Percentiles rank a stretch among this genome's conserved stretches.
Conservation (phyloP, 768 basidiomycete species). For the Hypsizygus marmoreus region DNA sequence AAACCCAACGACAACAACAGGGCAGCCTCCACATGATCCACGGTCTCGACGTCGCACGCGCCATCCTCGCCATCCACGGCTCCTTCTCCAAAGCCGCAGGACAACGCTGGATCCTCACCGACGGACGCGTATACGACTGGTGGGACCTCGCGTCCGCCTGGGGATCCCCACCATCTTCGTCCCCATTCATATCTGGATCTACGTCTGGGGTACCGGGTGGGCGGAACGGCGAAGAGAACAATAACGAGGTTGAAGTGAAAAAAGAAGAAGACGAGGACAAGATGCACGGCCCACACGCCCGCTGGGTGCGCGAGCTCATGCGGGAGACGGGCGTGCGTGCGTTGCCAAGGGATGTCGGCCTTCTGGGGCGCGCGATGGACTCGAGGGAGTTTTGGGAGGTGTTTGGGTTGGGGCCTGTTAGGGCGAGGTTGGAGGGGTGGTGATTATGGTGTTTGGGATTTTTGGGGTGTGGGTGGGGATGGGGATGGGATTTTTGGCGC, state of each 20-base stretch:
- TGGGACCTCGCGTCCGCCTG: conserved; percentile 65
- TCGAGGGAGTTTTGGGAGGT: conserved; percentile 62
- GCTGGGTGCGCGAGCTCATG: conserved; percentile 65
- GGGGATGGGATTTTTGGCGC: too few relatives aligned
- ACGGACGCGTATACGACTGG: conserved; percentile 65
- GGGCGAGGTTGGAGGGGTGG: conserved; percentile 31
- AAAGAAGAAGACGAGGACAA: conserved; percentile 14
- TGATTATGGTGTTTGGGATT: too few relatives aligned
- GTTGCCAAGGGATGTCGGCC: conserved; percentile 50
- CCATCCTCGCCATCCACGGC: conserved; percentile 57
- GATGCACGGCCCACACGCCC: conserved; percentile 41
- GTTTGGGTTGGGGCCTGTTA: conserved; percentile 45
- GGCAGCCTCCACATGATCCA: conserved; percentile 64
- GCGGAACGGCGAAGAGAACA: not conserved
- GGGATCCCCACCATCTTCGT: conserved; percentile 34
- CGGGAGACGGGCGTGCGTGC: conserved; percentile 47
- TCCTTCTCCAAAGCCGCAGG: conserved; percentile 45
- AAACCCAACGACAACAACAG: too few relatives aligned
- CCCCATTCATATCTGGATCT: not conserved
- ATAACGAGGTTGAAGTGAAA: not conserved
- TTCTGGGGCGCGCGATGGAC: conserved; percentile 56
- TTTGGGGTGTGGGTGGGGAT: too few relatives aligned
- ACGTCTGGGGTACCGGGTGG: not conserved
- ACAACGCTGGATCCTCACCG: conserved; percentile 58
- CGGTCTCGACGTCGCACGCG: conserved; percentile 59